A percentile compares a stretch with the other conserved stretches of the same genome.
Evolutionary conservation across 2,329 filamentous ascomycete genomes (phyloP).

Genomic region (Saccharata proteae): DNA sequence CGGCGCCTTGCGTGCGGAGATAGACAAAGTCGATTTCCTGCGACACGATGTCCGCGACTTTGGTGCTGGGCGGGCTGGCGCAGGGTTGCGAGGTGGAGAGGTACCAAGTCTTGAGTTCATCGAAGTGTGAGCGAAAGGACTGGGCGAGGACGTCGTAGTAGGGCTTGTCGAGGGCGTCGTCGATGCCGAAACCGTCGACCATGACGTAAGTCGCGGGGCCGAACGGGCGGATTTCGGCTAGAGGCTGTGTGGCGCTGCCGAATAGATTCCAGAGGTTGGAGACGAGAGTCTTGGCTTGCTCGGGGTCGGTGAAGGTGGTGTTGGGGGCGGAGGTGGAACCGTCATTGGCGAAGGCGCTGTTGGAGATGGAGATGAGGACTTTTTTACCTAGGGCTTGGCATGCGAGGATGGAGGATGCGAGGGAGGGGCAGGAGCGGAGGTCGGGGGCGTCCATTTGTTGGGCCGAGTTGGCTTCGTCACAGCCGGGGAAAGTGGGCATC

Average conservation of each 20-base stretch:
- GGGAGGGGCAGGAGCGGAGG: constrained; percentile 24
- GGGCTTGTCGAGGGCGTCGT: not conserved
- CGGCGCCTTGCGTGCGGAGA: not conserved
- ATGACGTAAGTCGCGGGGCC: not conserved
- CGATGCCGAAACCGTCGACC: not conserved
- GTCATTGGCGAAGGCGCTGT: too few species aligned
- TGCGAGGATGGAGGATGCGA: constrained; percentile 20
- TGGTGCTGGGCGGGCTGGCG: too few species aligned
- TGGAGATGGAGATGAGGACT: constrained; percentile 28
- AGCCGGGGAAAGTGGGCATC: constrained; percentile 23
- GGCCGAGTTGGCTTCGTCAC: constrained; percentile 16
- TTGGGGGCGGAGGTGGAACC: not conserved
- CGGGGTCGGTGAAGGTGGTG: not conserved
- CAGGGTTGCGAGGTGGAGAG: not conserved
- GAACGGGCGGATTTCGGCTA: not conserved
- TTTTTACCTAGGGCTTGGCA: constrained; percentile 30
- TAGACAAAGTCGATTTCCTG: not conserved
- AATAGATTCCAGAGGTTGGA: not conserved
- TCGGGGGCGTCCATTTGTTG: constrained; percentile 25
- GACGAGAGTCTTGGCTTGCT: not conserved
- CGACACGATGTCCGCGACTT: not conserved
- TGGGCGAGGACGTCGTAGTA: not conserved
- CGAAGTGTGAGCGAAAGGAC: not conserved
- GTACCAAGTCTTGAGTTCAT: not conserved
- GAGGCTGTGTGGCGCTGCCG: too few species aligned